Conservation (phyloP, 805 yeast species). For the Isabelozyma rhagii region DNA sequence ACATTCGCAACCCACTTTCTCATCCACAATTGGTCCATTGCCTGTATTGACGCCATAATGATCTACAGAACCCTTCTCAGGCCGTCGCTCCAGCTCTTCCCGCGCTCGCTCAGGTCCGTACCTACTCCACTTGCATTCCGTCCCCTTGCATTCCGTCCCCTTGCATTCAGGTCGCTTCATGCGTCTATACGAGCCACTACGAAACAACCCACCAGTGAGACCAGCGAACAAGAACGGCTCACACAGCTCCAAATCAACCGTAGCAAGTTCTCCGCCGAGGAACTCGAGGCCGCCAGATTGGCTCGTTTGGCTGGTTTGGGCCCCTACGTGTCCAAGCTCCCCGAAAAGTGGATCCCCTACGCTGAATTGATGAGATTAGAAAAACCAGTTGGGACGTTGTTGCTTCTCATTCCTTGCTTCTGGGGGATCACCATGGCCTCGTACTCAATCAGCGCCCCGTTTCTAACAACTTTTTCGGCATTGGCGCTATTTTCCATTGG, state of each 20-base stretch:
- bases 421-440: conserved; percentile 96
- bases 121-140: neutral
- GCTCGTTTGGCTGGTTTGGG: conserved; percentile 45
- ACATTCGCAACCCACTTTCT: neutral
- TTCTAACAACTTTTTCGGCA: conserved; percentile 58
- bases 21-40: too few species aligned
- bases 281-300: conserved; percentile 47
- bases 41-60: neutral
- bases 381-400: conserved; percentile 93
- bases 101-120: neutral
- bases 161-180: neutral
- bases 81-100: neutral
- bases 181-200: neutral
- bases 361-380: conserved; percentile 90
- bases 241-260: neutral
- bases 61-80: neutral
- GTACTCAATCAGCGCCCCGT: conserved; percentile 64
- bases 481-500: conserved; percentile 77
- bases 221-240: neutral
- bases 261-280: conserved; percentile 32
- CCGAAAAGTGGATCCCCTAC: conserved; percentile 77
- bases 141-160: neutral
- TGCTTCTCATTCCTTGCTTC: conserved; percentile 77
- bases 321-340: conserved; percentile 58
- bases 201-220: neutral